Evolutionary conservation across 495 filamentous ascomycete species (phyloP), one percentile per base, ranked within the genome.

Genomic region (Penicillium arizonense): DNA sequence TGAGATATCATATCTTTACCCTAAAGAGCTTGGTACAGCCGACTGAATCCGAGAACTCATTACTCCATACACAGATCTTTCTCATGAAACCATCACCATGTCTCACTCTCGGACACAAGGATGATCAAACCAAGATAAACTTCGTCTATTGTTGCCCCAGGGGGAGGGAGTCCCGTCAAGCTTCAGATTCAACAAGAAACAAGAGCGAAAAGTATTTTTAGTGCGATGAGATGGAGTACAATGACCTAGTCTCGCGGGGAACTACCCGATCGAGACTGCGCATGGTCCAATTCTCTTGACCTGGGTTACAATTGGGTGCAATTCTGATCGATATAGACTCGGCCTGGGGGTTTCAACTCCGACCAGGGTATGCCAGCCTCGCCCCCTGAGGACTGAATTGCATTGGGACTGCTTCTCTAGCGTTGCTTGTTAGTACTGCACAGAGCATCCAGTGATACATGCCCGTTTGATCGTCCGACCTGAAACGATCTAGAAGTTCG

Each of bases 401-500:
- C 16, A 5, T 11, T 7, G 2, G 28, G 28, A 30, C 28, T 30
- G 28, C 28, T 8, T 30, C 28, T 30, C 28, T 30, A 30, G 28
- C 28, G 6, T n/a, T 50, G 20, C 20, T 26, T n/a, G 20, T 42
- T 39, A 35, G 47, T 24, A 50, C 44, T 28, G 59, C 56, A 63
- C 48, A 53, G 51, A 32, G 48, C 59, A 60, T 34, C 36, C 11
- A 30, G 34, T 30, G 53, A 41, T 40, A 33, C 36, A 30, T 46
- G 47, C 51, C n/a, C 34, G 63, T 67, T 74, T 74, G 69, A 74
- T 74, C 71, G 67, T 55, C 69, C 56, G 16, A 20, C 45, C 53
- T 71, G 71, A 74, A 72, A 71, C 69, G 43, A 67, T 72, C 69
- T 69, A 68, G 69, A 74, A 71, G 48, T 56, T 64, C 54, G 42